Evolutionary conservation across 805 yeast genomes (phyloP).

Genomic region (Metschnikowia reukaufii): DNA sequence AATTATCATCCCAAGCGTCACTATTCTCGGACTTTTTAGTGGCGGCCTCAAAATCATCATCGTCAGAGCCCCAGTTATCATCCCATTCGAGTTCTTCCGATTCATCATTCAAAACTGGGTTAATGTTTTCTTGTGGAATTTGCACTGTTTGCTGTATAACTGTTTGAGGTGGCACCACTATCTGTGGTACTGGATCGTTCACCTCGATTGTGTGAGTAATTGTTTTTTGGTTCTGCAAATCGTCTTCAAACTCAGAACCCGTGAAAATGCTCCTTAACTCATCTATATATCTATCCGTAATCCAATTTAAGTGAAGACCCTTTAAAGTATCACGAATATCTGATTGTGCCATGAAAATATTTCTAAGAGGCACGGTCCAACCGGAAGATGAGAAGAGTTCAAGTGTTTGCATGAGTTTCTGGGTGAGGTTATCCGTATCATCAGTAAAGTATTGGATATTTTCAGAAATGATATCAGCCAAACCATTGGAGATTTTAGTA

Average conservation of each 20-base stretch:
- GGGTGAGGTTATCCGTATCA: conserved; percentile 20
- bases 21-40: conserved; percentile 7
- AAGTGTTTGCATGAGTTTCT: conserved; percentile 21
- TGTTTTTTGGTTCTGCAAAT: conserved; percentile 10
- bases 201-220: conserved; percentile 19
- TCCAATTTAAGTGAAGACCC: conserved; percentile 32
- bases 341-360: conserved; percentile 15
- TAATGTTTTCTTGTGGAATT: background rate
- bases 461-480: conserved; percentile 31
- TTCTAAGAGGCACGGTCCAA: conserved; percentile 29
- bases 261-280: conserved; percentile 26
- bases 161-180: too few relatives aligned
- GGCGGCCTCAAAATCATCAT: conserved; percentile 10
- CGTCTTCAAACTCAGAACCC: conserved; percentile 6
- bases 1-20: conserved; percentile 17
- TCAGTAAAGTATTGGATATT: conserved; percentile 26
- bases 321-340: conserved; percentile 27
- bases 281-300: conserved; percentile 33
- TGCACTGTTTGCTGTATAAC: background rate
- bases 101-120: background rate
- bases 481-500: conserved; percentile 29
- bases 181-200: background rate
- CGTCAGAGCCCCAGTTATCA: conserved; percentile 20
- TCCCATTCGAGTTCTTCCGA: conserved; percentile 18
- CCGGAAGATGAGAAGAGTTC: conserved; percentile 21